Evolutionary conservation across 176 grass and related monocot species (phyloP).

Genomic region (Thinopyrum elongatum): DNA sequence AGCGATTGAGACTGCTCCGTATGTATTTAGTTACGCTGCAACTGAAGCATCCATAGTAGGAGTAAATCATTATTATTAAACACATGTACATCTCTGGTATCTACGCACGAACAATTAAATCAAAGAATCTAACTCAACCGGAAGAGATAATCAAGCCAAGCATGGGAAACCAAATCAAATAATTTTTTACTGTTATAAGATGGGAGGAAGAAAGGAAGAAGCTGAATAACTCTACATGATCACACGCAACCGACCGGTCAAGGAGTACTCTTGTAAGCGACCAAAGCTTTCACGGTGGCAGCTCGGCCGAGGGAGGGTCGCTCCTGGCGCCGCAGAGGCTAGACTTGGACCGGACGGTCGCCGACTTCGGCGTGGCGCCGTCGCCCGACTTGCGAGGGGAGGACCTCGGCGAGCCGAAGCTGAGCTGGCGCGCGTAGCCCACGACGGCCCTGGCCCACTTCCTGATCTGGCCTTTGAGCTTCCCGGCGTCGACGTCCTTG

Average conservation of each 20-base stretch:
- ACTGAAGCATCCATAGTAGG: not conserved
- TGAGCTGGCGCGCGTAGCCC: slow-evolving; percentile 60
- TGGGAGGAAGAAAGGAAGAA: not conserved
- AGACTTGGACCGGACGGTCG: slow-evolving; percentile 1
- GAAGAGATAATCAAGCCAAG: too few relatives aligned
- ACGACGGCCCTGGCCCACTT: slow-evolving; percentile 75
- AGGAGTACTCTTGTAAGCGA: not conserved
- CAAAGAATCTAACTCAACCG: not conserved
- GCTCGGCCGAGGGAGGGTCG: not conserved
- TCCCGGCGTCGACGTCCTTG: slow-evolving; percentile 58
- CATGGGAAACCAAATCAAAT: not conserved
- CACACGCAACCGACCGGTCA: not conserved
- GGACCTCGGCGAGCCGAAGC: slow-evolving; percentile 52
- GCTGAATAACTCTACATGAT: not conserved
- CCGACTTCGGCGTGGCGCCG: not conserved
- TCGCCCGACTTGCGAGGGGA: not conserved
- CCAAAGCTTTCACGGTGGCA: not conserved
- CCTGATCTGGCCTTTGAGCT: slow-evolving; percentile 62
- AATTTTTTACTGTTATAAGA: not conserved
- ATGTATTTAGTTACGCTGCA: not conserved
- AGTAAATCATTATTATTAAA: too few relatives aligned
- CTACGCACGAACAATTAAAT: not conserved
- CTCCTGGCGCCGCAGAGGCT: not conserved
- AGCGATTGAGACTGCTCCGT: not conserved
- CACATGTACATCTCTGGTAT: not conserved